Conservation (phyloP, 1,284 basidiomycete species). For the Cryptococcus hybrid region DNA sequence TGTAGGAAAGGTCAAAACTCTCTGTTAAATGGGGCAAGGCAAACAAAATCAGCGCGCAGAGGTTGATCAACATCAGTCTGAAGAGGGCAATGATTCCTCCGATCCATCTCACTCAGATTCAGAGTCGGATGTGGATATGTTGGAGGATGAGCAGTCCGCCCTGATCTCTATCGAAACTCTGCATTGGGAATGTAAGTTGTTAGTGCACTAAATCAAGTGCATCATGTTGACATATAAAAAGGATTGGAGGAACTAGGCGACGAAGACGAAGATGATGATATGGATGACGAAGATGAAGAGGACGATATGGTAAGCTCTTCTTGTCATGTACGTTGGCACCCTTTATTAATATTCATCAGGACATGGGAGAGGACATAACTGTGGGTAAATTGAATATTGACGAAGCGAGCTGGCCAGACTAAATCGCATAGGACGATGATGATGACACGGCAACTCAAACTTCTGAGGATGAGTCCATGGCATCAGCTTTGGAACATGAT, state of each 20-base stretch:
- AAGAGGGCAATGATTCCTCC: conserved; percentile 18
- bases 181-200: conserved; percentile 84
- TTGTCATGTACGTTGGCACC: not conserved
- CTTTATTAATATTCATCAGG: not conserved
- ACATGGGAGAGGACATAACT: conserved; percentile 16
- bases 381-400: conserved; percentile 2
- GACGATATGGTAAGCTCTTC: conserved; percentile 52
- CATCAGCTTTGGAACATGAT: conserved; percentile 12
- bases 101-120: conserved; percentile 41
- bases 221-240: conserved; percentile 28
- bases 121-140: conserved; percentile 62
- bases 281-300: conserved; percentile 72
- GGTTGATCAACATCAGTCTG: conserved; percentile 51
- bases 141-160: conserved; percentile 64
- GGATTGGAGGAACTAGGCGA: conserved; percentile 63
- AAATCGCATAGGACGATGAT: conserved; percentile 15
- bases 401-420: not conserved
- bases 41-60: conserved; percentile 64
- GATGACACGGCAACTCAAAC: conserved; percentile 32
- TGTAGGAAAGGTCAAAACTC: conserved; percentile 70
- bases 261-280: conserved; percentile 68
- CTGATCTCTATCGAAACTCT: conserved; percentile 94
- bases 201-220: not conserved
- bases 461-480: conserved; percentile 19
- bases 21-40: conserved; percentile 95